phyloP scores from a whole-genome alignment of 257 asterid species.

The Forsythia suspensa region DNA sequence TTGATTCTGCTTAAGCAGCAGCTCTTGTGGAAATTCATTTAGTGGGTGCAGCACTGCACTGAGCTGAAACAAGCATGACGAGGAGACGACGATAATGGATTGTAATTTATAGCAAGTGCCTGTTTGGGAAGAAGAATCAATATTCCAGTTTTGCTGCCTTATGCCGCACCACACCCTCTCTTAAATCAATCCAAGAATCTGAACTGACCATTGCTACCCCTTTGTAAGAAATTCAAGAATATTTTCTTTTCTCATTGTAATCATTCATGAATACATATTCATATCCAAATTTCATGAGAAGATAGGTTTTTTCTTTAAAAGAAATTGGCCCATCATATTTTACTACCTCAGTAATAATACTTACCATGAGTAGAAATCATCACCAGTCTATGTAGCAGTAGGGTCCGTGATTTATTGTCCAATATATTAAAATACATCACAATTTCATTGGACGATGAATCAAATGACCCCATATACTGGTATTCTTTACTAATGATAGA shows the following conservation, averaged over 20 bases:
- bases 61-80: background rate
- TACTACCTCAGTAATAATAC: too few relatives aligned
- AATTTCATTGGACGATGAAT: too few relatives aligned
- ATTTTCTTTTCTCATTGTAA: background rate
- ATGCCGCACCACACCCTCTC: background rate
- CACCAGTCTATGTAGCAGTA: too few relatives aligned
- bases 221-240: conserved; percentile 1
- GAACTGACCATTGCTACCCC: background rate
- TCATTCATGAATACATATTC: background rate
- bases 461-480: too few relatives aligned
- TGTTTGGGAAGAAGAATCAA: background rate
- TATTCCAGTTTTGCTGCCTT: background rate
- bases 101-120: background rate
- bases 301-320: too few relatives aligned
- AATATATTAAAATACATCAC: too few relatives aligned
- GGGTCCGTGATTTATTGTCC: too few relatives aligned
- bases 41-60: background rate
- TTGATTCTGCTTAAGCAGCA: conserved; percentile 34
- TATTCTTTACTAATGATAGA: too few relatives aligned
- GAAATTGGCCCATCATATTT: too few relatives aligned
- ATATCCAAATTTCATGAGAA: background rate
- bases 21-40: background rate
- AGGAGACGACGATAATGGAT: background rate
- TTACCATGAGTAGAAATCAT: too few relatives aligned
- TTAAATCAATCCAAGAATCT: conserved; percentile 14